Percentiles rank a stretch among this genome's conserved stretches.
These are phyloP conservation scores for Podospora sp. DNA, from an alignment of 495 filamentous ascomycete species.

Conservation along the genomic window DNA sequence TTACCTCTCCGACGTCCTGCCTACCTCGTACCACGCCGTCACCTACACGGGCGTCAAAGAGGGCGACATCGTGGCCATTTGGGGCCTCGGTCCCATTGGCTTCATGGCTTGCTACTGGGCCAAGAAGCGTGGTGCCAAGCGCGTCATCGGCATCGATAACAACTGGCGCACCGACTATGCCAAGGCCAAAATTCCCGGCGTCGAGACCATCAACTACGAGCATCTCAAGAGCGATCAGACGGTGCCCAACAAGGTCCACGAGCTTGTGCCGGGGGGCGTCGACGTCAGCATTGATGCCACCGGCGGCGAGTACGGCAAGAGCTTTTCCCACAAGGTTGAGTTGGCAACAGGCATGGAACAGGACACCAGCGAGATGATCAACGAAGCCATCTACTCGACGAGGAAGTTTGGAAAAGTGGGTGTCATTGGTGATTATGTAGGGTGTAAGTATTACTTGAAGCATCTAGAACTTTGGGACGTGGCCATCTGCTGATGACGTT, in stretches of 20 bases:
- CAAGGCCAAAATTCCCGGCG: conserved; percentile 3
- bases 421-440: conserved; percentile 19
- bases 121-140: conserved; percentile 10
- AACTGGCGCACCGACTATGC: conserved; percentile 20
- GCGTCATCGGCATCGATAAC: conserved; percentile 21
- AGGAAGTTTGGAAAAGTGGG: conserved; percentile 21
- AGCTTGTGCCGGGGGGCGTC: conserved; percentile 22
- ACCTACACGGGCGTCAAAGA: conserved; percentile 14
- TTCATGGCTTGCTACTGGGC: conserved; percentile 23
- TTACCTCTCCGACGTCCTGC: conserved; percentile 65
- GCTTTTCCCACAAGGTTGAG: conserved; percentile 19
- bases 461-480: too few relatives aligned
- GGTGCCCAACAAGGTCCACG: conserved; percentile 13
- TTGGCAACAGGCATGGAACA: conserved; percentile 15
- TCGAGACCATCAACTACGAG: conserved; percentile 21
- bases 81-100: conserved; percentile 21
- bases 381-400: conserved; percentile 12
- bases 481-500: neutral
- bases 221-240: conserved; percentile 9
- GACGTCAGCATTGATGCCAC: conserved; percentile 22
- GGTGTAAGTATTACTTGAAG: conserved; percentile 12
- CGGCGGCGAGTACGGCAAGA: conserved; percentile 22
- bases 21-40: conserved; percentile 56
- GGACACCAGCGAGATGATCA: conserved; percentile 25
- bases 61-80: conserved; percentile 18